phyloP scores from a whole-genome alignment of 768 basidiomycete species.

The Sarcomyxa edulis region DNA sequence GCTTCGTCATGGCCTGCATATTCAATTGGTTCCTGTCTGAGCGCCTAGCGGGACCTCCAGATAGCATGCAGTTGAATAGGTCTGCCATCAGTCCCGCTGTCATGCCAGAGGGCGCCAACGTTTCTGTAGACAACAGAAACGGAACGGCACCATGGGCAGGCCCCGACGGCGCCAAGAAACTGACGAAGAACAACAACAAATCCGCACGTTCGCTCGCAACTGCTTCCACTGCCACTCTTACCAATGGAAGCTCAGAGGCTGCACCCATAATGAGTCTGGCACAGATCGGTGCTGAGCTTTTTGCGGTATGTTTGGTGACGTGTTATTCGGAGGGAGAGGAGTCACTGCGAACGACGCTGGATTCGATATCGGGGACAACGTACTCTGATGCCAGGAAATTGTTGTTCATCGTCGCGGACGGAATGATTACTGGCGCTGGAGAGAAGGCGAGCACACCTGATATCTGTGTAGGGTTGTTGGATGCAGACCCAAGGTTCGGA shows the following conservation, averaged over 20 bases:
- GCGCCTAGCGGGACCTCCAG: slow-evolving; percentile 73
- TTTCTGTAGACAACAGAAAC: slow-evolving; percentile 84
- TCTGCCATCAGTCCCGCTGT: slow-evolving; percentile 92
- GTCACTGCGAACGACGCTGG: slow-evolving; percentile 84
- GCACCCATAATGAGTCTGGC: slow-evolving; percentile 76
- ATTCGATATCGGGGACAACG: slow-evolving; percentile 85
- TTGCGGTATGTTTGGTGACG: slow-evolving; percentile 92
- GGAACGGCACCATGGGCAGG: slow-evolving; percentile 96
- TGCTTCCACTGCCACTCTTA: slow-evolving; percentile 52
- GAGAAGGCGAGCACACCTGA: slow-evolving; percentile 96
- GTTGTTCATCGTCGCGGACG: slow-evolving; percentile 92
- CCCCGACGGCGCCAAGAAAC: slow-evolving; percentile 43
- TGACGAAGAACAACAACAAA: slow-evolving; percentile 41
- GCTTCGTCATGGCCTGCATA: slow-evolving; percentile 93
- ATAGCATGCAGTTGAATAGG: slow-evolving; percentile 64
- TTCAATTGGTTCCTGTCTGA: slow-evolving; percentile 96
- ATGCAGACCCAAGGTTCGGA: slow-evolving; percentile 93
- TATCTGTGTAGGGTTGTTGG: slow-evolving; percentile 86
- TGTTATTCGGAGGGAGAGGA: slow-evolving; percentile 98
- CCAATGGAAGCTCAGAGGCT: slow-evolving; percentile 35
- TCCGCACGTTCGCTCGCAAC: slow-evolving; percentile 46
- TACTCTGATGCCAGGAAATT: slow-evolving; percentile 93
- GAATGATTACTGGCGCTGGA: slow-evolving; percentile 97
- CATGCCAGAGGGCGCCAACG: slow-evolving; percentile 92
- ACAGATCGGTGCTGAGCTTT: slow-evolving; percentile 92